Evolutionary conservation across 2,329 filamentous ascomycete genomes (phyloP), one percentile per base, ranked within the genome.

Genomic region (Arthrobotrys musiformis): DNA sequence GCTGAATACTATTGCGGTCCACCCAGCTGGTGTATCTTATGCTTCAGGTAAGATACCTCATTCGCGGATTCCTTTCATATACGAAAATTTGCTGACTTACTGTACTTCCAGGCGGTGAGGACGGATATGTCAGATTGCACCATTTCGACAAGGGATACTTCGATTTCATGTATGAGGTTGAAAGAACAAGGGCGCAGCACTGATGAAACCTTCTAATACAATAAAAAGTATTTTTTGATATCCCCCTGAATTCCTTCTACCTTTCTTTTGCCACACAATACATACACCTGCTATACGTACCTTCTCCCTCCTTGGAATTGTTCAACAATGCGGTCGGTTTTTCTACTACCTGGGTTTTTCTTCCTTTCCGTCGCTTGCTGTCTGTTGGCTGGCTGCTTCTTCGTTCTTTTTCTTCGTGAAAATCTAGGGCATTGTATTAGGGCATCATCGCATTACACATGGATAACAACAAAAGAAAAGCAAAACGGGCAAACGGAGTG

Each of bases 81-180:
- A 22, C n/a, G 35, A 54, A 40, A 24, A 40, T 26, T 6, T 67
- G 30, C 61, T 73, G 61, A 73, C 40, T 52, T 22, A 54, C 33
- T n/a, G 17, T 44, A 6, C 17, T 46, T 63, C 8, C 28, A 76
- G 72, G 95, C 81, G 94, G 94, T 85, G 95, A 99, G 87, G 95
- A 99, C 85, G 95, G 95, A 82, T 99, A 99, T 86, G 94, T 99
- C 80, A 92, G 95, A 83, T 91, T 98, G 81, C 95, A 99, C 86
- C 93, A 97, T 86, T 99, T 99, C 85, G 95, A 99, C 86, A 97
- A 97, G 88, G 89, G 91, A 79, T 99, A 97, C 88, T 98, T 95
- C 84, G 95, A 99, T 85, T 99, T 99, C 86, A 89, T 92, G 87
- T 99, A 97, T 85, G 95, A 99, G 88, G 95, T 98, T 79, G 95